Base-by-base conservation (phyloP, 805 yeast species). In the Priceomyces fermenticarens region DNA sequence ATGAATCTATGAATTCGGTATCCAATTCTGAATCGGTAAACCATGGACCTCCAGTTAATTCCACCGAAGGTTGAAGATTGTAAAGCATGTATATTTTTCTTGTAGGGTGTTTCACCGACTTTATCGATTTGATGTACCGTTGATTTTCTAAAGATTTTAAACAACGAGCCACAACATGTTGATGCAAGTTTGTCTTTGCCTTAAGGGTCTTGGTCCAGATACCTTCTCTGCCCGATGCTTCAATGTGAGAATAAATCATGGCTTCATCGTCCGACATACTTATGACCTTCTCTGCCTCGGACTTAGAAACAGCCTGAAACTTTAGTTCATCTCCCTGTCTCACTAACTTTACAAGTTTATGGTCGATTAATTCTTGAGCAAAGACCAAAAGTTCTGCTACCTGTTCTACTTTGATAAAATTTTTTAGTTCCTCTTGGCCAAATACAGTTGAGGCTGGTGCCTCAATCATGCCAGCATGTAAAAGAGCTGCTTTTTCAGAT, bases 31-130 rank as follows among this genome's bases (percentile, higher is more conserved):
- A 81, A 58, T 93, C 99, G 0, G 97, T 89, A 58, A 90, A 93
- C 99, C 99, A 93, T 3, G 98, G 98, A 4, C 99, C 99, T 48
- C 99, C 99, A 0, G 98, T 93, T 30, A 93, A 93, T 50, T 91
- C 98, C 26, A 88, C 83, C 3, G 95, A 85, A 4, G 99, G 99
- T 58, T 89, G 96, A 49, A 93, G 69, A 56, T 88, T 83, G 59
- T 90, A 91, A 40, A 93, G 73, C 98, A 93, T 93, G 63, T 91
- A 95, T 27, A 93, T 91, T 57, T 93, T 93, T 49, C 99, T 76
- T 1, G 97, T 91, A 10, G 98, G 97, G 61, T 78, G 82, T 43
- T 87, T 91, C 26, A 93, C 98, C 16, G 88, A 80, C 58, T 93
- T 91, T 57, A 93, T 88, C 45, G 86, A 77, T 60, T 93, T 93